Base-by-base conservation (phyloP, 1,139 yeast species). In the Geotrichum bryndzae region DNA sequence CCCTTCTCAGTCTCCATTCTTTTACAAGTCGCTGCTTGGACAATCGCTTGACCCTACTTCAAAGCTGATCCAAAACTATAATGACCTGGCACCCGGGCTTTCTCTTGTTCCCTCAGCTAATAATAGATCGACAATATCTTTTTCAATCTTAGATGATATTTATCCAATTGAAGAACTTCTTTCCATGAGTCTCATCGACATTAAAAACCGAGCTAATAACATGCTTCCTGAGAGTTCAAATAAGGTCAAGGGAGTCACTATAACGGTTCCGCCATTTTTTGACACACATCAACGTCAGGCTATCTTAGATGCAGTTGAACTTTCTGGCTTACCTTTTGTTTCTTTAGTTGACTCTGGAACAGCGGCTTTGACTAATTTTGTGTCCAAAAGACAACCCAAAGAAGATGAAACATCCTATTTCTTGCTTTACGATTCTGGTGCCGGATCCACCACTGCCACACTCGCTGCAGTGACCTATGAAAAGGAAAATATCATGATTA, bases 361-460 rank as follows among this genome's bases (percentile, higher is more conserved):
- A 22, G 92, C 98, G 1, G 94, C 90, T 27, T 97, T 96, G 0
- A 77, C 90, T 57, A 90, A 91, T 71, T 91, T 84, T 72, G 80
- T 83, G 23, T 79, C 87, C 52, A 81, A 80, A 50, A 78, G 82
- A 59, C 69, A 73, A 64, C 75, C 77, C 61, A 61, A 68, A 35
- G 80, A 78, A 3, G 57, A 33, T 15, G 73, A 73, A 15, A 77
- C 79, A 59, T 84, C 86, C 68, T 83, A 86, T 69, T 90, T 88
- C 70, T 73, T 91, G 60, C 82, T 95, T 41, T 90, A 86, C 73
- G 99, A 94, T 73, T 83, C 88, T 82, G 99, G 99, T 58, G 95
- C 97, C 2, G 96, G 96, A 0, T 86, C 96, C 0, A 88, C 96
- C 0, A 84, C 86, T 62, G 96, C 97, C 2, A 88, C 98, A 0